Base-by-base conservation (phyloP, 768 basidiomycete species). In the Agrocybe pediades region DNA sequence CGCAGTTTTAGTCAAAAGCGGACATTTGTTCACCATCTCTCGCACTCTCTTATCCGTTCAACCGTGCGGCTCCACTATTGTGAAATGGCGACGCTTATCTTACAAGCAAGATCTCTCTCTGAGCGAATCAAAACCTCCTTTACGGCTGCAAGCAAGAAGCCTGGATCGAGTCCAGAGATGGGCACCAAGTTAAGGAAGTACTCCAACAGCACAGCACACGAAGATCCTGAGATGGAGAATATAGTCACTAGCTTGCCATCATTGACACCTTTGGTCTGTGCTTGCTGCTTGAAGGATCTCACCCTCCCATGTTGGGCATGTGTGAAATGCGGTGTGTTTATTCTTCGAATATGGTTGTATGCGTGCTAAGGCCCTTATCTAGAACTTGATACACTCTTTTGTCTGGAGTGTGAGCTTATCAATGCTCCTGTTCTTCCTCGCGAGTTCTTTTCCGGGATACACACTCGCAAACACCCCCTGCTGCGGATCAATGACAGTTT, bases 31-130 rank as follows among this genome's bases (percentile, higher is more conserved):
- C 59, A 61, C 23, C 21, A 46, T 16, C 26, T 33, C 8, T 57
- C 59, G 1, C 59, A 61, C 30, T 41, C 56, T 19, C 53, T 57
- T 16, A 39, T 61, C 17, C 54, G 59, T 1, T 54, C 53, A 16
- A 46, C 33, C 8, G 21, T 23, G 13, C 41, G 46, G 26, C 11
- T 61, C 1, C 24, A 49, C 13, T 26, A 48, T 24, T 57, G 39
- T 26, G 56, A 61, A 30, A 9, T 52, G 11, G 20, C 36, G 9
- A 43, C 17, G 24, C 27, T 61, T 7, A 46, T 56, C 25, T 42
- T 43, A 2, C 56, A 49, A 13, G 53, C 56, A 1, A 51, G 56
- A 21, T 26, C 46, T 8, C 27, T 40, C 7, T 57, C 59, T 11
- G 56, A 57, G 11, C 30, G 30, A 13, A 53, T 57, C 47, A 57